Evolutionary conservation across 2,329 filamentous ascomycete genomes (phyloP), one percentile per base, ranked within the genome.

Genomic region (Scedosporium apiospermum): DNA sequence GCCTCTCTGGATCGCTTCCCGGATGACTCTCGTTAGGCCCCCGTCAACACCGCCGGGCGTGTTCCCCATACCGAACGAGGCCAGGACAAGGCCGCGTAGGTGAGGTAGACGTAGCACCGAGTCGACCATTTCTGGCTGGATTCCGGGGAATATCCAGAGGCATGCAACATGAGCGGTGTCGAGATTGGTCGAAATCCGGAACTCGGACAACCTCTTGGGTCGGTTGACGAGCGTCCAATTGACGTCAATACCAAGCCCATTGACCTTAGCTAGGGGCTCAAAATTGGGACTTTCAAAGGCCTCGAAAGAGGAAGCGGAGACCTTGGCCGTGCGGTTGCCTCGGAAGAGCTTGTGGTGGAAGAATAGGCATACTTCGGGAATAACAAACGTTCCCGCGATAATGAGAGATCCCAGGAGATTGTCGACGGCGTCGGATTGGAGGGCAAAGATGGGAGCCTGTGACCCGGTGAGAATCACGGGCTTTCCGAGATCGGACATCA

Each of bases 11-110:
- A 96, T 90, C 23, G 90, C 92, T 53, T 86, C 84, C 18, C 85
- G 82, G 69, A 96, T 86, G 58, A 93, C 89, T 62, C 86, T 86
- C 16, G 89, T 92, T 72, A 96, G 82, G 60, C 85, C 87, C 63
- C 90, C 90, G 71, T 95, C 90, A 58, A 87, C 82, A 34, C 91
- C 91, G 46, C 88, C 89, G 2, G 93, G 93, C 10, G 93, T 89
- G 75, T 96, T 97, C 63, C 93, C 93, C 72, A 95, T 92, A 64
- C 93, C 93, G 73, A 96, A 96, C 0, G 92, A 96, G 76, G 96
- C 92, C 53, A 97, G 82, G 46, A 97, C 87, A 59, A 96, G 80
- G 1, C 93, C 93, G 58, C 87, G 85, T 14, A 97, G 80, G 57
- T 86, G 86, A n/a, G 90, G 86, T 38, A 92, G 78, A 55, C 83